Base-by-base conservation (phyloP, 73 alveolate genomes). In the Symbiodinium natans region DNA sequence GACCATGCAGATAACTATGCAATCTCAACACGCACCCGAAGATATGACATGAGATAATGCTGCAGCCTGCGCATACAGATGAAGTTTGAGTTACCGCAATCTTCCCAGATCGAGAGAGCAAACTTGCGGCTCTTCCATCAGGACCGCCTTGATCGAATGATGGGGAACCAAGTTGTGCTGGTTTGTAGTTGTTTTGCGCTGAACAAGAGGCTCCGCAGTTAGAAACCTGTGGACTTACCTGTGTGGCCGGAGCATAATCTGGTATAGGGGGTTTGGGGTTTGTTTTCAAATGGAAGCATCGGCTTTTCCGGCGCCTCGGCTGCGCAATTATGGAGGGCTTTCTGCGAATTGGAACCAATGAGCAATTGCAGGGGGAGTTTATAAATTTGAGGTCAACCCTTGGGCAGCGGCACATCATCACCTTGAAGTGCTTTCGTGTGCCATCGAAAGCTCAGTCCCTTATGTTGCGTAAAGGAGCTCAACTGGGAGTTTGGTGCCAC, bases 401-500 rank as follows among this genome's bases (percentile, higher is more conserved):
- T n/a, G n/a, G n/a, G n/a, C n/a, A n/a, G n/a, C n/a, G n/a, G n/a
- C n/a, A n/a, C n/a, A n/a, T n/a, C n/a, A n/a, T n/a, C n/a, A n/a
- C n/a, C n/a, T n/a, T n/a, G n/a, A n/a, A n/a, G n/a, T n/a, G n/a
- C n/a, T n/a, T n/a, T n/a, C n/a, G n/a, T n/a, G n/a, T n/a, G n/a
- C n/a, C n/a, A n/a, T n/a, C n/a, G n/a, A n/a, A n/a, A n/a, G n/a
- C n/a, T n/a, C n/a, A n/a, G n/a, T n/a, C n/a, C n/a, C n/a, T n/a
- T n/a, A n/a, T n/a, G n/a, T n/a, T n/a, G n/a, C n/a, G n/a, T n/a
- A n/a, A n/a, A 83, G 92, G 92, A 83, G 74, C 41, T 42, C 77
- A 83, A 83, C 42, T 83, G 92, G 92, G 75, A 83, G 52, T 83
- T 41, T 19, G 92, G 92, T 29, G 92, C 92, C 29, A 43, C 68